phyloP scores from a whole-genome alignment of 805 yeast genomes.

The Yarrowia sp. region DNA sequence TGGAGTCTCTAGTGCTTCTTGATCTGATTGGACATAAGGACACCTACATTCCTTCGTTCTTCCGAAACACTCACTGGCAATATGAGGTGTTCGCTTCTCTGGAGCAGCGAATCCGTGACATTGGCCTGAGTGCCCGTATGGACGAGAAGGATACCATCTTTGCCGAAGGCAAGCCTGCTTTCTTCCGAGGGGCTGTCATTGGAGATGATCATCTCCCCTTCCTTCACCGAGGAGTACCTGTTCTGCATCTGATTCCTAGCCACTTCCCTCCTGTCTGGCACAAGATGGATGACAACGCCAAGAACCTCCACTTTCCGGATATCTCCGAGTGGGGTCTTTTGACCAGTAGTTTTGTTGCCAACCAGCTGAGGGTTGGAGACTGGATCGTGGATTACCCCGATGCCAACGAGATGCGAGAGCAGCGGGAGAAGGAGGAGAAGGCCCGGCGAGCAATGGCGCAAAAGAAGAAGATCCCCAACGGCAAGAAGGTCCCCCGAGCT shows the following conservation, averaged over 20 bases:
- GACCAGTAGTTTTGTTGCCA: slow-evolving; percentile 42
- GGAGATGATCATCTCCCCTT: slow-evolving; percentile 59
- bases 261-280: slow-evolving; percentile 56
- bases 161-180: slow-evolving; percentile 28
- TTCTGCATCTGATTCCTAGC: slow-evolving; percentile 52
- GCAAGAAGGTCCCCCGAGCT: not conserved
- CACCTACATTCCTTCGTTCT: slow-evolving; percentile 45
- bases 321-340: slow-evolving; percentile 48
- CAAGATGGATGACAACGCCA: slow-evolving; percentile 46
- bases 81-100: slow-evolving; percentile 41
- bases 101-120: slow-evolving; percentile 36
- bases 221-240: slow-evolving; percentile 45
- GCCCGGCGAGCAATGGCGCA: not conserved
- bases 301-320: slow-evolving; percentile 41
- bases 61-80: slow-evolving; percentile 40
- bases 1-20: slow-evolving; percentile 48
- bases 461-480: not conserved
- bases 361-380: slow-evolving; percentile 32
- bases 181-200: slow-evolving; percentile 32
- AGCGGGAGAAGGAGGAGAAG: slow-evolving; percentile 8
- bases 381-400: not conserved
- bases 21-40: slow-evolving; percentile 48
- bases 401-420: slow-evolving; percentile 3
- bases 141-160: slow-evolving; percentile 23
- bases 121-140: not conserved